These are phyloP conservation scores for Phaeosphaeriaceae sp. DNA, from an alignment of 2,329 filamentous ascomycete species.

Conservation along the genomic window DNA sequence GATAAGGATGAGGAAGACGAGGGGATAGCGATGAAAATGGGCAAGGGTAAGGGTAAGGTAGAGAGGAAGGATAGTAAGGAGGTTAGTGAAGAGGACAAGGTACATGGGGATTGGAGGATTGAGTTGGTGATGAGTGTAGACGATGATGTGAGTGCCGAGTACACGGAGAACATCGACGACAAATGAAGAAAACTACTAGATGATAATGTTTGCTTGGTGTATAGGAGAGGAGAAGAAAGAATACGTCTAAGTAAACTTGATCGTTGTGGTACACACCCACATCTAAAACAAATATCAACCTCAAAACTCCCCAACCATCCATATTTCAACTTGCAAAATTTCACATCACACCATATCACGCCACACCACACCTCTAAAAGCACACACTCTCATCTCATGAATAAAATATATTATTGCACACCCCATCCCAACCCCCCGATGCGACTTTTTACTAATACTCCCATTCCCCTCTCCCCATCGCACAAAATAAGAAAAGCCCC, in stretches of 20 bases:
- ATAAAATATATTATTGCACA: slow-evolving; percentile 2
- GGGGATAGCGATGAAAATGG: not conserved
- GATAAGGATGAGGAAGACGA: not conserved
- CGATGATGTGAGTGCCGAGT: not conserved
- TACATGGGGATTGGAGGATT: too few relatives aligned
- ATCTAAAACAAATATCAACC: too few relatives aligned
- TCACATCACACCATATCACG: too few relatives aligned
- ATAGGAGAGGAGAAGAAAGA: too few relatives aligned
- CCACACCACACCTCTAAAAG: too few relatives aligned
- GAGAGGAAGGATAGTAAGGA: slow-evolving; percentile 1
- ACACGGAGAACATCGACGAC: not conserved
- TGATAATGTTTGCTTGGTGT: too few relatives aligned
- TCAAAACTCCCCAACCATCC: too few relatives aligned
- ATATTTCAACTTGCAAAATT: too few relatives aligned
- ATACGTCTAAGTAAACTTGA: too few relatives aligned
- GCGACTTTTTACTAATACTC: not conserved
- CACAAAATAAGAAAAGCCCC: not conserved
- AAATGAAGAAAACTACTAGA: too few relatives aligned
- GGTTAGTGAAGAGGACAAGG: not conserved
- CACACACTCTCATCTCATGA: not conserved
- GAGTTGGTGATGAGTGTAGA: not conserved
- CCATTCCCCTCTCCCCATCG: not conserved
- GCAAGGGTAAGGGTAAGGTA: not conserved
- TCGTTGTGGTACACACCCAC: too few relatives aligned
- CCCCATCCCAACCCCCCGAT: not conserved